Evolutionary conservation across 2,329 filamentous ascomycete species (phyloP), one percentile per base, ranked within the genome.

Genomic region (Bimuria novae-zelandiae): DNA sequence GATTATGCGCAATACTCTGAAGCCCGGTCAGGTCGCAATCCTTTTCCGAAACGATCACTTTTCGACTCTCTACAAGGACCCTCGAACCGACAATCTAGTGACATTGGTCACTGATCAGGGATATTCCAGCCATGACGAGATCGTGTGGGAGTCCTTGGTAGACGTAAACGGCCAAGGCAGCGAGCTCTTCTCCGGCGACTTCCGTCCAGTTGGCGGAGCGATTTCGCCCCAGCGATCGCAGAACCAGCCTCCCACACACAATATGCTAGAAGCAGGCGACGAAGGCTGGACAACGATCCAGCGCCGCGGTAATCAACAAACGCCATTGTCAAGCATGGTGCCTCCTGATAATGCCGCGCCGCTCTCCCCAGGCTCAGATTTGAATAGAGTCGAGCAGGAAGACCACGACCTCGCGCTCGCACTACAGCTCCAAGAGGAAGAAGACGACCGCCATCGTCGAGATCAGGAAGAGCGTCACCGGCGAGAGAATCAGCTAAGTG

Each of bases 1-100:
- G 33, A 84, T 89, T 1, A 86, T 97, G 33, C 82, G 82, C 0
- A 83, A 84, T 45, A 86, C 83, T 5, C 81, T 97, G 52, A 77
- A 82, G 11, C 88, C 91, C 1, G 93, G 92, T 1, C 85, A 89
- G 1, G 84, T 97, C 56, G 90, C 90, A 0, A 97, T 99, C 44
- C 76, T 99, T 1, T 99, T 99, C 77, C 85, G 94, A 22, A 99
- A 99, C 65, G 93, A 99, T 68, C 94, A 99, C 71, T 99, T 99
- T 68, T 92, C 91, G 36, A 97, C 93, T 0, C 74, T 99, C 0
- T 96, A 96, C 74, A 90, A 92, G 55, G 91, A 97, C 63, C 91
- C 93, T 0, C 79, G 86, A 39, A 90, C 87, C 0, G 80, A 85
- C 35, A 83, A 89, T 60, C 80, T 97, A 1, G 84, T 93, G 58